A percentile compares a stretch with the other conserved stretches of the same genome.
Evolutionary conservation across 108 stramenopile genomes (phyloP).

Genomic region (Seminavis robusta): DNA sequence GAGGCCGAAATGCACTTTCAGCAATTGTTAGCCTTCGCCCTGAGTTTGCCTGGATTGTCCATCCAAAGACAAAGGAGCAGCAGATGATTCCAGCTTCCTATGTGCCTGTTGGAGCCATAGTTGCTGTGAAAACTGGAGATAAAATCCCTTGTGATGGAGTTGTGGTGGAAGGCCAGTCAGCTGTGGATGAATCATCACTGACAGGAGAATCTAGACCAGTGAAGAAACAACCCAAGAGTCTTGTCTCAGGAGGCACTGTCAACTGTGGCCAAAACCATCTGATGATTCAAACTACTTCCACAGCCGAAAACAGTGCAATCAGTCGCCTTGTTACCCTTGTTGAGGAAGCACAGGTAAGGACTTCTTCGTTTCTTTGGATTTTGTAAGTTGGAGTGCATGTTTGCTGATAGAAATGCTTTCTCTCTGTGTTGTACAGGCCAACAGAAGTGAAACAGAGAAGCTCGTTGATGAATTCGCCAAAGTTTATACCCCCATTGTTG

Average conservation of each 20-base stretch:
- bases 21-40: slow-evolving; percentile 67
- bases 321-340: slow-evolving; percentile 72
- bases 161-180: slow-evolving; percentile 66
- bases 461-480: slow-evolving; percentile 74
- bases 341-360: slow-evolving; percentile 82
- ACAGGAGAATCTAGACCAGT: slow-evolving; percentile 89
- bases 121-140: slow-evolving; percentile 83
- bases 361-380: no score
- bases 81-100: slow-evolving; percentile 52
- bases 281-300: slow-evolving; percentile 57
- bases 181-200: slow-evolving; percentile 60
- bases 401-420: no score
- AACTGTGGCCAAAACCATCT: slow-evolving; percentile 64
- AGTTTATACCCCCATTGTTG: slow-evolving; percentile 71
- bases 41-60: slow-evolving; percentile 66
- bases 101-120: slow-evolving; percentile 72
- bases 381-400: no score
- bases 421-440: no score
- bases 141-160: slow-evolving; percentile 92
- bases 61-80: slow-evolving; percentile 54
- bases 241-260: slow-evolving; percentile 76
- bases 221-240: slow-evolving; percentile 39
- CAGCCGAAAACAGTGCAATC: slow-evolving; percentile 72
- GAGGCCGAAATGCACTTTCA: slow-evolving; percentile 73
- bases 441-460: slow-evolving; percentile 76